Base-by-base conservation (phyloP, 805 yeast species). In the Sungouiozyma ichnusensis region DNA sequence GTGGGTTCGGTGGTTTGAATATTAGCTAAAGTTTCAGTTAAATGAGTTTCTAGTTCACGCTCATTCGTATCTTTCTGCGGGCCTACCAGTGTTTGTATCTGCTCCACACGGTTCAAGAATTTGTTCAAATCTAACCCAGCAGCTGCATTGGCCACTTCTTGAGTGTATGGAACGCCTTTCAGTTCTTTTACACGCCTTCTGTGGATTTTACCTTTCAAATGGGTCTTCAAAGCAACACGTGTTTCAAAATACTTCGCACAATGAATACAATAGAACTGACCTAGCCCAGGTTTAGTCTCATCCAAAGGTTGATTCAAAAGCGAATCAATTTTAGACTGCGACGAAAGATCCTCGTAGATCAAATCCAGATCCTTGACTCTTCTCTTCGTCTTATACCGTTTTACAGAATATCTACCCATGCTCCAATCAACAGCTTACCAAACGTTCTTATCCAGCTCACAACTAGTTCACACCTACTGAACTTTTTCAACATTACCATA, bases 171-270 rank as follows among this genome's bases (percentile, higher is more conserved):
- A 41, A 80, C 81, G 38, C 71, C 77, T 44, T 73, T 76, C 52
- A 92, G 68, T 34, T 77, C 82, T 60, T 79, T 84, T 19, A 84
- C 81, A 58, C 95, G 72, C 63, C 97, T 76, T 62, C 83, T 88
- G 64, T 92, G 99, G 6, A 79, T 73, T 56, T 87, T 88, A 3
- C 82, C 71, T 52, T 77, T 76, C 48, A 73, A 65, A 65, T 92
- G 99, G 13, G 79, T 71, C 46, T 76, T 77, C 42, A 85, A 69
- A 6, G 94, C 82, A 27, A 64, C 60, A 36, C 82, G 86, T 44
- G 80, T 79, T 59, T 88, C 96, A 56, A 78, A 86, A 63, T 92
- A 86, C 59, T 81, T 84, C 38, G 94, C 94, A 70, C 99, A 92
- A 49, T 87, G 95, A 41, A 92, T 72, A 64, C 97, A 92, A 63